A percentile compares a stretch with the other conserved stretches of the same genome.
Conservation (phyloP, 2,329 filamentous ascomycete genomes). For the Fusarium austroafricanum region DNA sequence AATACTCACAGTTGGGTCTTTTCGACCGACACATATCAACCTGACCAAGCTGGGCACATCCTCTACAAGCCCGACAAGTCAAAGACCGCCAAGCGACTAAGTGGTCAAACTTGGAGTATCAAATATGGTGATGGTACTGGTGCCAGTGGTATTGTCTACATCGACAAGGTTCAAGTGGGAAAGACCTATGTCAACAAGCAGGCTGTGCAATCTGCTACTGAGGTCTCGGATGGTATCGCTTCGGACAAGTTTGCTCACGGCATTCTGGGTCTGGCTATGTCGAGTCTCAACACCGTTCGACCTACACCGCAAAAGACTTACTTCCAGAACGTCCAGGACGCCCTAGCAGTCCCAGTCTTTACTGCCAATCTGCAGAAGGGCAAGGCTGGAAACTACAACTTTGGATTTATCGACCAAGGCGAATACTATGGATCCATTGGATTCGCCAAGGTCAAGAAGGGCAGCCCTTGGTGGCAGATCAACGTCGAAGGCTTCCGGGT, state of each 20-base stretch:
- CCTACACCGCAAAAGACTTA: conserved; percentile 51
- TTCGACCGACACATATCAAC: conserved; percentile 65
- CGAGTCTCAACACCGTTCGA: conserved; percentile 49
- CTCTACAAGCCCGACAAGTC: conserved; percentile 66
- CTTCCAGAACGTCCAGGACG: conserved; percentile 50
- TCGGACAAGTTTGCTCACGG: conserved; percentile 52
- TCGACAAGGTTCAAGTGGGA: conserved; percentile 72
- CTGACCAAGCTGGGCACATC: conserved; percentile 62
- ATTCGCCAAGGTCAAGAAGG: conserved; percentile 64
- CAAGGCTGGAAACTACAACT: conserved; percentile 54
- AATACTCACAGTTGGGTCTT: conserved; percentile 72
- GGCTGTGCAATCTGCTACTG: conserved; percentile 72
- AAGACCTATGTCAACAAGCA: conserved; percentile 68
- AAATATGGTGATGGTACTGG: conserved; percentile 73
- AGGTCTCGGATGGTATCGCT: conserved; percentile 61
- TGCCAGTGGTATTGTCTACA: conserved; percentile 73
- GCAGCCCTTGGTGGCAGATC: conserved; percentile 72
- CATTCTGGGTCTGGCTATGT: conserved; percentile 52
- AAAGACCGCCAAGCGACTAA: conserved; percentile 56
- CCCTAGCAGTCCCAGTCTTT: conserved; percentile 50
- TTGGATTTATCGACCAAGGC: conserved; percentile 63
- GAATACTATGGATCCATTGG: conserved; percentile 68
- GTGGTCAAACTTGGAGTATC: conserved; percentile 65
- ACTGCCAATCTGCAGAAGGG: conserved; percentile 52
- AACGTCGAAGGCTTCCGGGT: conserved; percentile 66